These are phyloP conservation scores for Eugenia klotzschiana DNA, from an alignment of 441 rosid genomes.

Conservation along the genomic window DNA sequence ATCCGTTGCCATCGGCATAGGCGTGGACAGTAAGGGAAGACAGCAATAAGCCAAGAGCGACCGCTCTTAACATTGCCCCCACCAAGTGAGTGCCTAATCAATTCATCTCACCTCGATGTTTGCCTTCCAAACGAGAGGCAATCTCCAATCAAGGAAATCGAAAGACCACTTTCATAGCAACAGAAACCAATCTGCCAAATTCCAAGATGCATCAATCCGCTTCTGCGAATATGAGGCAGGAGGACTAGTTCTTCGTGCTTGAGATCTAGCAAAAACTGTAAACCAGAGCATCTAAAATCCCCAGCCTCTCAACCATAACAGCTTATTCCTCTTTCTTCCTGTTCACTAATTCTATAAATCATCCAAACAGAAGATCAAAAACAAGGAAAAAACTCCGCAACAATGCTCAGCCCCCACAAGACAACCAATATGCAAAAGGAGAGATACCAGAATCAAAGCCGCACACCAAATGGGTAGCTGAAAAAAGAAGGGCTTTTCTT, in stretches of 20 bases:
- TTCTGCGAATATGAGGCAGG: not conserved
- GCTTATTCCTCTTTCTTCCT: not conserved
- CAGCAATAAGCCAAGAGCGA: conserved; percentile 21
- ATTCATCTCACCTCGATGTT: conserved; percentile 1
- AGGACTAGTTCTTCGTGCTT: not conserved
- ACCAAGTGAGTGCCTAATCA: conserved; percentile 8
- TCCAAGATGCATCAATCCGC: not conserved
- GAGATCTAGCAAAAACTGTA: not conserved
- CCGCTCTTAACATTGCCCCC: conserved; percentile 45
- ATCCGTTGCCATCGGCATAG: conserved; percentile 22
- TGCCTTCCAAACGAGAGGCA: not conserved
- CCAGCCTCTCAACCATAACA: not conserved
- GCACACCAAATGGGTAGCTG: not conserved
- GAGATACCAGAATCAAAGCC: not conserved
- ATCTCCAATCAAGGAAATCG: not conserved
- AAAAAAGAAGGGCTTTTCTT: not conserved
- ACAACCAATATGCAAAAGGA: not conserved
- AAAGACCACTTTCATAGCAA: not conserved
- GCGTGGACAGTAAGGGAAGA: conserved; percentile 19
- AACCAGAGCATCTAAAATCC: not conserved
- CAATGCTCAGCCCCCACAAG: not conserved
- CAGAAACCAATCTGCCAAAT: not conserved
- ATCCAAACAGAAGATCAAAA: not conserved
- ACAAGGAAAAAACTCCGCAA: not conserved
- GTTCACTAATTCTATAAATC: not conserved